Base-by-base conservation (phyloP, 768 basidiomycete genomes). In the Scleroderma bovista region DNA sequence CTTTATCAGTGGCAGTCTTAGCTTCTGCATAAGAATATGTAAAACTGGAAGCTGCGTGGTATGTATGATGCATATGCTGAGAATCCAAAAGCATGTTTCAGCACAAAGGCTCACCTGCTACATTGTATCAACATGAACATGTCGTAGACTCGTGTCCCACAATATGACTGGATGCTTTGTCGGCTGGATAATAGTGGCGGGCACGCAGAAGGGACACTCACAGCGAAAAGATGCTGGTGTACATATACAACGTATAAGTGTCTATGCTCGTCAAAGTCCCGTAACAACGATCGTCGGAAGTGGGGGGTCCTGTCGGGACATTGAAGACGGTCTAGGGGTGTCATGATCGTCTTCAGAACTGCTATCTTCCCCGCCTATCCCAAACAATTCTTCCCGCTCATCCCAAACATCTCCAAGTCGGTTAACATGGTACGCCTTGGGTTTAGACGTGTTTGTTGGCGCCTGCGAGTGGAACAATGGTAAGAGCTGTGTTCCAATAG, bases 311-410 rank as follows among this genome's bases (percentile, higher is more conserved):
- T 50, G 26, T 16, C 13, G 26, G 7, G 34, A 3, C 20, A 13
- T 51, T 10, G 31, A 44, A 3, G 55, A 43, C 32, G 54, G 48
- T 44, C 40, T 46, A 13, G 51, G 44, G 24, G 55, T 49, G 22
- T 53, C 39, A 9, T 40, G 50, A 31, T 63, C 53, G 41, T 71
- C 70, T 50, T 86, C 83, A 17, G 76, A 72, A 44, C 83, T 81
- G 57, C 80, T 81, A 19, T 45, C 44, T 51, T 81, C 79, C 10
- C 75, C 78, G 4, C 82, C 86, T 46, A 87, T 72, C 38, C 74
- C 81, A 62, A 90, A 88, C 31, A 86, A 53, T 48, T 88, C 86
- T 66, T 91, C 88, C 23, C 81, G 76, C 56, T 86, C 85, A 53
- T 89, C 84, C 87, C 87, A 90, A 39, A 84, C 80, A 62, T 86